These are phyloP conservation scores for Coniella lustricola DNA, from an alignment of 2,329 filamentous ascomycete species.

Conservation along the genomic window DNA sequence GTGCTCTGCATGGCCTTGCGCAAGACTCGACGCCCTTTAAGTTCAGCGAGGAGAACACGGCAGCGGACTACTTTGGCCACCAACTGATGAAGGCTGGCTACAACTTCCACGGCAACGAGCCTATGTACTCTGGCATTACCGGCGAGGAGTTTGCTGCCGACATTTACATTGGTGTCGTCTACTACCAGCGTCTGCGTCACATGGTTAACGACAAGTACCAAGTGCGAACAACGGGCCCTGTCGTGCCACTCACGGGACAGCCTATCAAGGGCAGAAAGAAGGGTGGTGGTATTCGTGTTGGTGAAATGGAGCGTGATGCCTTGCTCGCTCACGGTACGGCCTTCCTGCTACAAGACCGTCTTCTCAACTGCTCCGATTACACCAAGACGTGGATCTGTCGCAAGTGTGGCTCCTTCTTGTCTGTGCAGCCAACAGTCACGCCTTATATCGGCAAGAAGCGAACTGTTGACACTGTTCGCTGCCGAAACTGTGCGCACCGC, in stretches of 20 bases:
- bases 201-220: constrained; percentile 99
- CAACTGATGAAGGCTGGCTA: constrained; percentile 93
- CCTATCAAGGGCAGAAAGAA: constrained; percentile 95
- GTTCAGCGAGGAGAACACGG: constrained; percentile 87
- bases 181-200: constrained; percentile 96
- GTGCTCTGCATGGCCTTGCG: constrained; percentile 87
- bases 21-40: constrained; percentile 95
- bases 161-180: constrained; percentile 94
- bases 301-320: constrained; percentile 98
- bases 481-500: constrained; percentile 65
- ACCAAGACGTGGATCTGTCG: constrained; percentile 84
- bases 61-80: constrained; percentile 90
- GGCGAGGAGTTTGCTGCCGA: constrained; percentile 90
- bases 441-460: constrained; percentile 58
- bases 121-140: constrained; percentile 96
- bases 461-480: constrained; percentile 64
- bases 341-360: constrained; percentile 86
- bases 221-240: constrained; percentile 88
- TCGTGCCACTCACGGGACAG: constrained; percentile 85
- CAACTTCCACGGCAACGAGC: constrained; percentile 97
- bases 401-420: constrained; percentile 82
- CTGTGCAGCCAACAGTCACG: constrained; percentile 72
- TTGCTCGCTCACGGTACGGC: constrained; percentile 91
- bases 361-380: constrained; percentile 97
- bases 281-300: constrained; percentile 96